Evolutionary conservation across 139 green algal species (phyloP), one percentile per base, ranked within the genome.

Genomic region (Marvania coccoides): DNA sequence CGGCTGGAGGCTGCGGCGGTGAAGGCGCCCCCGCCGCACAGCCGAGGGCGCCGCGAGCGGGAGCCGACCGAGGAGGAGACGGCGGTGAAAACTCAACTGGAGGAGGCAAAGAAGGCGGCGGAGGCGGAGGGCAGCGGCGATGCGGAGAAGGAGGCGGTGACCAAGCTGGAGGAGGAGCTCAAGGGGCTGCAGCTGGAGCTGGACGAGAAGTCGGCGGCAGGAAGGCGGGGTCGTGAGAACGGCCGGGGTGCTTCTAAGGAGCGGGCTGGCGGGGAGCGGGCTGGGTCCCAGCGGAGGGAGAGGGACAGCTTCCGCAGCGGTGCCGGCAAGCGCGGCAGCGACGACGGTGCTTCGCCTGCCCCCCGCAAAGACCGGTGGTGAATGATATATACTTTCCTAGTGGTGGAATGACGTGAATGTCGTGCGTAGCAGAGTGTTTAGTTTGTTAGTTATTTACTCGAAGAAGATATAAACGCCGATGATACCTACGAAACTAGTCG

Each of bases 61-160:
- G 46, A 85, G 5, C 65, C 81, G 30, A 84, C 69, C 0, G 58
- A 71, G 7, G 85, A 85, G 42, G 83, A 90, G 75, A 71, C 69
- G 58, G 61, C 58, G 23, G 65, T 88, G 40, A 48, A 75, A 34
- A 56, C 59, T 10, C 70, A 83, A 40, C 74, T 88, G 7, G 70
- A 77, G 53, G 67, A 65, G 45, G 72, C 88, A 47, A 86, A 87
- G 59, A 62, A 61, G 38, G 23, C 42, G 10, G 29, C 36, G 12
- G 6, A 8, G 39, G 3, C 2, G 31, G 3, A 23, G 5, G 28
- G 34, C 47, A 29, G 10, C 34, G 67, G 74, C 35, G 60, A 70
- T 36, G 72, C 66, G 35, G 77, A 80, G 61, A 62, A 70, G 47
- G 67, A 23, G 13, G 64, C 77, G 14, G 53, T 71, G 37, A 76